phyloP scores from a whole-genome alignment of 768 basidiomycete species.

The Boletus sp. region DNA sequence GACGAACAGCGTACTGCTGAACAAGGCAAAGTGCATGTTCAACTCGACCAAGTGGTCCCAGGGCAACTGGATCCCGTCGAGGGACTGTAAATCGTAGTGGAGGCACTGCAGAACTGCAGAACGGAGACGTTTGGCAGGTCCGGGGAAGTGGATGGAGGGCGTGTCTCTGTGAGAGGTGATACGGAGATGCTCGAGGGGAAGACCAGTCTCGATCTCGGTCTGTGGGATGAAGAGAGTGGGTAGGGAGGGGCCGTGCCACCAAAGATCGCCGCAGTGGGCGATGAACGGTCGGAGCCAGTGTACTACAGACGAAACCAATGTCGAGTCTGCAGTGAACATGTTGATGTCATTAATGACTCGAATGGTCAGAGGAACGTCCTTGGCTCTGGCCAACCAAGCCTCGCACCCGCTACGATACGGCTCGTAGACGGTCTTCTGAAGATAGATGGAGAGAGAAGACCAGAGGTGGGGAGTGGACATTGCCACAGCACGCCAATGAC shows the following conservation, averaged over 20 bases:
- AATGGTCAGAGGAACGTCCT: slow-evolving; percentile 22
- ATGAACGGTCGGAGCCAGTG: slow-evolving; percentile 26
- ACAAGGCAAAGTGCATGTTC: slow-evolving; percentile 26
- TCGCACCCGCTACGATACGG: slow-evolving; percentile 19
- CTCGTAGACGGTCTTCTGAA: slow-evolving; percentile 9
- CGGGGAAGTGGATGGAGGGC: slow-evolving; percentile 15
- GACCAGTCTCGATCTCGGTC: neutral
- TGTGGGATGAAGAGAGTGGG: slow-evolving; percentile 16
- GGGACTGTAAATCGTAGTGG: slow-evolving; percentile 20
- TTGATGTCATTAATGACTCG: slow-evolving; percentile 27
- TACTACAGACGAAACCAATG: slow-evolving; percentile 1
- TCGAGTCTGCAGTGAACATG: slow-evolving; percentile 2
- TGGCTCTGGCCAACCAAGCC: slow-evolving; percentile 29
- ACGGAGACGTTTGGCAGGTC: slow-evolving; percentile 15
- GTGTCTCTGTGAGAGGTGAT: slow-evolving; percentile 18
- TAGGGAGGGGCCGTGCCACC: slow-evolving; percentile 32
- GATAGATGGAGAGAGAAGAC: slow-evolving; percentile 26
- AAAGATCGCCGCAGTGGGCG: slow-evolving; percentile 24
- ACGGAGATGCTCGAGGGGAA: slow-evolving; percentile 19
- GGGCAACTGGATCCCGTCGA: slow-evolving; percentile 24
- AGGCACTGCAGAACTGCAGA: slow-evolving; percentile 20
- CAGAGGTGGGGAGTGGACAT: slow-evolving; percentile 32
- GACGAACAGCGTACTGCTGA: slow-evolving; percentile 22
- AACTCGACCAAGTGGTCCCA: slow-evolving; percentile 27
- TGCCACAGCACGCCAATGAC: slow-evolving; percentile 30